Evolutionary conservation across 306 rosid species (phyloP), one percentile per base, ranked within the genome.

Genomic region (Castanospermum australe): DNA sequence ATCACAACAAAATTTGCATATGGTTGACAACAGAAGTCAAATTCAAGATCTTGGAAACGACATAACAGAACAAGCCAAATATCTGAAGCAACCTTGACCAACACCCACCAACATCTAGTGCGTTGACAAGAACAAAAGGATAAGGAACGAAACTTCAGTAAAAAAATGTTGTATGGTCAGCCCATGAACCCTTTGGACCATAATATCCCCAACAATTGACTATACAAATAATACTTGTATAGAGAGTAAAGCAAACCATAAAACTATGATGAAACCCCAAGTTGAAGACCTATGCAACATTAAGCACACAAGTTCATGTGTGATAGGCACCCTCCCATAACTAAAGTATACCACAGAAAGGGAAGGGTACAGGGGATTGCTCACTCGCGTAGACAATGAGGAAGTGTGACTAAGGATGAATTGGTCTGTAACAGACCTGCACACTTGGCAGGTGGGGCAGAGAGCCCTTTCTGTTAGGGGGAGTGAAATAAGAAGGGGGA

Each of bases 51-150:
- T 51, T 39, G 9, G 38, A 51, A 68, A 28, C 28, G 24, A 54
- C 54, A 50, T 7, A 63, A 62, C 45, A 13, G 2, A 41, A 39
- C 28, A 17, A 76, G 61, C 50, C 50, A 82, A 50, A 47, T 38
- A 75, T 57, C 69, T 13, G 38, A 30, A 7, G n/a, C 61, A 65
- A 50, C 54, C n/a, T 17, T 36, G 47, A 62, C 66, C 66, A 79
- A 11, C 11, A 78, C 76, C 61, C 42, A 78, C 50, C 48, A 47
- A 36, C 36, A 54, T 68, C 12, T 66, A 3, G 18, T 21, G 32
- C 8, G 20, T 33, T 20, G 71, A 5, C 17, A 66, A 32, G 8
- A 39, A 73, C 55, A 38, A 4, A 72, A 21, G 4, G 56, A 35
- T 4, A 22, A 24, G 25, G 41, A 56, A 15, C 2, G 0, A 70